Evolutionary conservation across 805 yeast genomes (phyloP).

Genomic region (Candida loeiensis): DNA sequence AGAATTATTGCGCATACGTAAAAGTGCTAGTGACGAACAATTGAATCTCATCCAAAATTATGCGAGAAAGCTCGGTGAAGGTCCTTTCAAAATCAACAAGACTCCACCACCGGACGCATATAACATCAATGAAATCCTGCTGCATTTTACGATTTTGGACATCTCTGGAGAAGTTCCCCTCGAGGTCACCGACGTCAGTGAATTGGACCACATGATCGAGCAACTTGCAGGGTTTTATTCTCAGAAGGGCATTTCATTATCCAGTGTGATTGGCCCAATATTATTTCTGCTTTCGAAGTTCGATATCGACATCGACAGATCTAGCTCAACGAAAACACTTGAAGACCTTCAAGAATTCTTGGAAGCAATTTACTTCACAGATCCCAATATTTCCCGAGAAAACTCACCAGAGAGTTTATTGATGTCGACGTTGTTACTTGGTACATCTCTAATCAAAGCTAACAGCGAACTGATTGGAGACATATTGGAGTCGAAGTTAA

Average conservation of each 20-base stretch:
- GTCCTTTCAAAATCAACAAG: conserved; percentile 10
- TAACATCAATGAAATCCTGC: background rate
- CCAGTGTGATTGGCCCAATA: conserved; percentile 14
- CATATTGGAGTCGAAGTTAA: conserved; percentile 2
- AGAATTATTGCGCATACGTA: background rate
- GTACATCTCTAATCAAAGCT: conserved; percentile 14
- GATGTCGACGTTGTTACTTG: conserved; percentile 10
- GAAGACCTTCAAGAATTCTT: conserved; percentile 9
- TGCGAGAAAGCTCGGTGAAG: conserved; percentile 15
- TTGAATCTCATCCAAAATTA: conserved; percentile 11
- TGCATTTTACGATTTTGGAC: conserved; percentile 12
- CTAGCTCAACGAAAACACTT: conserved; percentile 7
- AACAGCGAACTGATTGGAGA: conserved; percentile 5
- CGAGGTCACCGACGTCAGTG: conserved; percentile 18
- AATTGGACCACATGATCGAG: conserved; percentile 32
- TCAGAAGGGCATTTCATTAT: conserved; percentile 13
- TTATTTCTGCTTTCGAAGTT: conserved; percentile 17
- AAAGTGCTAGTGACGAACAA: conserved; percentile 2
- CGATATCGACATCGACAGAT: conserved; percentile 12
- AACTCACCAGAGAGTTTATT: conserved; percentile 6
- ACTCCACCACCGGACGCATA: conserved; percentile 1
- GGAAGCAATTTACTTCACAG: conserved; percentile 6
- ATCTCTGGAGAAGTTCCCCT: conserved; percentile 14
- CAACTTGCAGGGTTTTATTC: conserved; percentile 25
- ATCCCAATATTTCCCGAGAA: background rate